Percentiles rank a stretch among this genome's conserved stretches.
Evolutionary conservation across 2,329 filamentous ascomycete genomes (phyloP).

Genomic region (Ramularia endophylla): DNA sequence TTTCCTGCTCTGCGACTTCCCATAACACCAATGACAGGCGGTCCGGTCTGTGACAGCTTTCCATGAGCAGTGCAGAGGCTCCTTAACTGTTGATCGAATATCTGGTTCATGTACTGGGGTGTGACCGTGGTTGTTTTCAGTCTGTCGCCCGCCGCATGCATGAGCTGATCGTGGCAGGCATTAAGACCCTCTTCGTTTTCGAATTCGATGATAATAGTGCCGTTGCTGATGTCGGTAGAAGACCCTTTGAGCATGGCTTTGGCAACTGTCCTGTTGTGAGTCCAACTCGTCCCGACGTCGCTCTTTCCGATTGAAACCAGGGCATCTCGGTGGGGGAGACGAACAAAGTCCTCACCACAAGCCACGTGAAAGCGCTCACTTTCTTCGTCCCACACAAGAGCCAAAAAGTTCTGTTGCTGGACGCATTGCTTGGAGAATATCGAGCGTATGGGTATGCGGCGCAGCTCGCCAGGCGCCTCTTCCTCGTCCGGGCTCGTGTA

Average conservation of each 20-base stretch:
- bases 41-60: no score
- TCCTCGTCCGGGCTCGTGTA: no score
- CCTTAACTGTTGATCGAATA: no score
- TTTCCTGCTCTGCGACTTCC: no score
- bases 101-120: no score
- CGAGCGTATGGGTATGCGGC: background rate
- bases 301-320: constrained; percentile 5
- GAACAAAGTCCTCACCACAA: background rate
- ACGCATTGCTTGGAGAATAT: constrained; percentile 11
- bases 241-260: constrained; percentile 10
- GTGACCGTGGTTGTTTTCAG: no score
- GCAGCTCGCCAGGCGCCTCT: background rate
- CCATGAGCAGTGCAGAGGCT: no score
- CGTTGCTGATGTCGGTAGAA: constrained; percentile 2
- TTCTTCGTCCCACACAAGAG: constrained; percentile 8
- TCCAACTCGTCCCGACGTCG: constrained; percentile 1
- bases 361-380: background rate
- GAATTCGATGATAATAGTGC: constrained; percentile 11
- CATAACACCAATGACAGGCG: no score
- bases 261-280: background rate
- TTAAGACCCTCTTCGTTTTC: background rate
- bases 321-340: background rate
- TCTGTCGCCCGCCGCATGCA: no score
- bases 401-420: background rate
- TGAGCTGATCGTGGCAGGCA: background rate